A percentile compares a stretch with the other conserved stretches of the same genome.
Conservation (phyloP, 441 rosid species). For the Arabidopsis lyrata region DNA sequence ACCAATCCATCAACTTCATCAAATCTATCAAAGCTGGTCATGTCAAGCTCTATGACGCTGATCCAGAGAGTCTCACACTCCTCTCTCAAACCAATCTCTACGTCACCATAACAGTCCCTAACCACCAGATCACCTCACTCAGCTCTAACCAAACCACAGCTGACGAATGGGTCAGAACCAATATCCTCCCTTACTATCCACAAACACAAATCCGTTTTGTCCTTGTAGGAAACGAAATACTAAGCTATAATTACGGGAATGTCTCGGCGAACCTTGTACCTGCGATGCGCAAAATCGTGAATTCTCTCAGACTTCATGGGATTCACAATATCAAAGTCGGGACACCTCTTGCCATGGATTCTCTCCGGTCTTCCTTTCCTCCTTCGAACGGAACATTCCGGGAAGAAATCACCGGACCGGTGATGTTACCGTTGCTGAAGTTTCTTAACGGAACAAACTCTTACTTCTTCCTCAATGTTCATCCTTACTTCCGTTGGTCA, state of each 20-base stretch:
- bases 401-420: slow-evolving; percentile 54
- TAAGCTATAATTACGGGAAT: slow-evolving; percentile 9
- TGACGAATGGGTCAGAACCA: slow-evolving; percentile 63
- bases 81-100: slow-evolving; percentile 62
- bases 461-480: slow-evolving; percentile 73
- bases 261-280: slow-evolving; percentile 64
- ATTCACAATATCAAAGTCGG: slow-evolving; percentile 73
- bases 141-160: slow-evolving; percentile 59
- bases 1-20: slow-evolving; percentile 58
- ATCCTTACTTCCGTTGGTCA: slow-evolving; percentile 81
- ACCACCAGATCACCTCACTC: slow-evolving; percentile 58
- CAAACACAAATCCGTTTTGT: slow-evolving; percentile 65
- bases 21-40: slow-evolving; percentile 60
- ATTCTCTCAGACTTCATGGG: slow-evolving; percentile 47
- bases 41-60: slow-evolving; percentile 71
- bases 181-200: slow-evolving; percentile 67
- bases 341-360: slow-evolving; percentile 83
- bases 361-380: slow-evolving; percentile 62
- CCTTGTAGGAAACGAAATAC: slow-evolving; percentile 74
- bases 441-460: slow-evolving; percentile 77
- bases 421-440: slow-evolving; percentile 64
- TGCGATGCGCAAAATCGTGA: slow-evolving; percentile 68
- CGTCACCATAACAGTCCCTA: slow-evolving; percentile 72
- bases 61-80: slow-evolving; percentile 65
- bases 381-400: slow-evolving; percentile 75